A percentile compares a stretch with the other conserved stretches of the same genome.
Evolutionary conservation across 176 grass and related monocot species (phyloP).

Genomic region (Calamus simplicifolius): DNA sequence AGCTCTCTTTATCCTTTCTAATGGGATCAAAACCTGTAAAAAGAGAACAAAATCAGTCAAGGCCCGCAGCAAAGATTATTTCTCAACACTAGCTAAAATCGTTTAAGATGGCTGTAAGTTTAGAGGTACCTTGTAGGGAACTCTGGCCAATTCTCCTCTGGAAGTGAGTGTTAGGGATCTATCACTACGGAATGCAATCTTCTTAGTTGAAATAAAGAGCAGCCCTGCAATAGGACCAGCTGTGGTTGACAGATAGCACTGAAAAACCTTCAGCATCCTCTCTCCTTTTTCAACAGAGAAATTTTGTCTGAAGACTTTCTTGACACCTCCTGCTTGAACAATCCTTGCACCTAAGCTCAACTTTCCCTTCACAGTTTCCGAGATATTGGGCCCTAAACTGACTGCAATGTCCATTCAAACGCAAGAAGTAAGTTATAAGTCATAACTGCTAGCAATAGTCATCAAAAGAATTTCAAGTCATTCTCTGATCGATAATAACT

Average conservation of each 20-base stretch:
- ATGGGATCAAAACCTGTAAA: slow-evolving; percentile 19
- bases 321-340: slow-evolving; percentile 6
- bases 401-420: not conserved
- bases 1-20: slow-evolving; percentile 25
- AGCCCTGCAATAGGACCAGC: slow-evolving; percentile 11
- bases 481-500: too few species aligned
- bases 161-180: slow-evolving; percentile 15
- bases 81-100: too few species aligned
- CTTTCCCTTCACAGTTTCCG: slow-evolving; percentile 12
- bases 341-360: slow-evolving; percentile 14
- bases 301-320: slow-evolving; percentile 16
- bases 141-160: slow-evolving; percentile 10
- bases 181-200: slow-evolving; percentile 25
- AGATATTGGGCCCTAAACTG: slow-evolving; percentile 12
- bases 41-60: not conserved
- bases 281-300: slow-evolving; percentile 18
- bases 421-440: too few species aligned
- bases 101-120: too few species aligned
- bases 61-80: not conserved
- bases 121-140: slow-evolving; percentile 22
- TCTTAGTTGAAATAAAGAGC: slow-evolving; percentile 9
- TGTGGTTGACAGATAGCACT: slow-evolving; percentile 20
- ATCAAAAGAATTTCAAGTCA: too few species aligned
- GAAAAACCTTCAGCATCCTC: slow-evolving; percentile 11
- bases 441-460: too few species aligned